Percentiles rank a stretch among this genome's conserved stretches.
These are phyloP conservation scores for Aquilaria malaccensis DNA, from an alignment of 345 rosid species.

Conservation along the genomic window DNA sequence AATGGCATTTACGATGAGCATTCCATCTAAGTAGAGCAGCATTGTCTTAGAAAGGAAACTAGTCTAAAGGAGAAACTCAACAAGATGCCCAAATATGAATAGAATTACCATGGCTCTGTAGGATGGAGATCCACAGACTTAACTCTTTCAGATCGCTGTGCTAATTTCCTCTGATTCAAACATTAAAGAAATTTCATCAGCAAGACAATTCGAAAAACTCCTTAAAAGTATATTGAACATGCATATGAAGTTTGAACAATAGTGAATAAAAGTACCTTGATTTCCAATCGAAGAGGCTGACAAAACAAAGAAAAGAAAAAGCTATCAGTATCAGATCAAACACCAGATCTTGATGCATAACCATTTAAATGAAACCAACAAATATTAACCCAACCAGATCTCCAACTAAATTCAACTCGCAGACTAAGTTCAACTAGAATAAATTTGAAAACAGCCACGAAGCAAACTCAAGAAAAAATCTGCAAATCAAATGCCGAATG, in stretches of 20 bases:
- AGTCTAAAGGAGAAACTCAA: conserved; percentile 1
- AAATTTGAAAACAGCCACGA: too few species aligned
- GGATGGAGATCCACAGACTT: conserved; percentile 70
- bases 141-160: conserved; percentile 57
- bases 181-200: conserved; percentile 12
- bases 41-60: neutral
- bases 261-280: conserved; percentile 28
- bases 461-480: neutral
- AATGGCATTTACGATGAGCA: neutral
- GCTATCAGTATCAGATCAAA: conserved; percentile 12
- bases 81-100: neutral
- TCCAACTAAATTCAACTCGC: too few species aligned
- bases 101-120: conserved; percentile 60
- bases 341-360: conserved; percentile 2
- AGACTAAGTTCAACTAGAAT: too few species aligned
- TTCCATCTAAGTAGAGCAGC: too few species aligned
- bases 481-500: neutral
- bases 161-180: conserved; percentile 44
- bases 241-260: neutral
- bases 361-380: too few species aligned
- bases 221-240: neutral
- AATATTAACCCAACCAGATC: too few species aligned
- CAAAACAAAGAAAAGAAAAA: conserved; percentile 8
- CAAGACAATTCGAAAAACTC: conserved; percentile 4
- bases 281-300: conserved; percentile 46